Conservation (phyloP, 2,329 filamentous ascomycete genomes). For the Didymella exigua region DNA sequence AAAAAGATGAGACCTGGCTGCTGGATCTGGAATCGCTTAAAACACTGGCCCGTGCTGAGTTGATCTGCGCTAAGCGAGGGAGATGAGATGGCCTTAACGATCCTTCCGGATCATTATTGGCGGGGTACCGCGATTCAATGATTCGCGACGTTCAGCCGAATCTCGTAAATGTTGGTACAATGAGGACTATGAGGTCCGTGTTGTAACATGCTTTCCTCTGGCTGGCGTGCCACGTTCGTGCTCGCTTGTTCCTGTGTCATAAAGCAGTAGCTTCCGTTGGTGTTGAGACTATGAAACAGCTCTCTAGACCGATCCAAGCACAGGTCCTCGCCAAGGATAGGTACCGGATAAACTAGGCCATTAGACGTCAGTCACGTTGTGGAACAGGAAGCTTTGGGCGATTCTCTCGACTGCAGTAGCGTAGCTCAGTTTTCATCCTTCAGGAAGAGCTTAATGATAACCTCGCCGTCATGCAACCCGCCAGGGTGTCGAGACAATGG, state of each 20-base stretch:
- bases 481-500: neutral
- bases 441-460: neutral
- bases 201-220: neutral
- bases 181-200: neutral
- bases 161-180: neutral
- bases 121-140: neutral
- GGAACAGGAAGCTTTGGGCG: slow-evolving; percentile 6
- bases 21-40: neutral
- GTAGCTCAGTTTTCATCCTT: neutral
- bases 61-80: slow-evolving; percentile 8
- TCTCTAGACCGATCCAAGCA: neutral
- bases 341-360: neutral
- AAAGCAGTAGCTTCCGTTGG: slow-evolving; percentile 8
- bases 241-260: slow-evolving; percentile 11
- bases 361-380: slow-evolving; percentile 8
- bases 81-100: slow-evolving; percentile 5
- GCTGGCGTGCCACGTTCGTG: neutral
- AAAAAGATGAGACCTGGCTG: neutral
- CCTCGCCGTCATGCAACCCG: neutral
- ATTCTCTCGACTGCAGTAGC: slow-evolving; percentile 5
- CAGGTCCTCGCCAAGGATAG: neutral
- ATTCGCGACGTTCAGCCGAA: neutral
- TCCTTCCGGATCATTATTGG: slow-evolving; percentile 4
- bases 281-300: slow-evolving; percentile 9
- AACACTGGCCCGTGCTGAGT: neutral